These are phyloP conservation scores for Incumbomyces delicatus DNA, from an alignment of 2,329 filamentous ascomycete genomes.

Conservation along the genomic window DNA sequence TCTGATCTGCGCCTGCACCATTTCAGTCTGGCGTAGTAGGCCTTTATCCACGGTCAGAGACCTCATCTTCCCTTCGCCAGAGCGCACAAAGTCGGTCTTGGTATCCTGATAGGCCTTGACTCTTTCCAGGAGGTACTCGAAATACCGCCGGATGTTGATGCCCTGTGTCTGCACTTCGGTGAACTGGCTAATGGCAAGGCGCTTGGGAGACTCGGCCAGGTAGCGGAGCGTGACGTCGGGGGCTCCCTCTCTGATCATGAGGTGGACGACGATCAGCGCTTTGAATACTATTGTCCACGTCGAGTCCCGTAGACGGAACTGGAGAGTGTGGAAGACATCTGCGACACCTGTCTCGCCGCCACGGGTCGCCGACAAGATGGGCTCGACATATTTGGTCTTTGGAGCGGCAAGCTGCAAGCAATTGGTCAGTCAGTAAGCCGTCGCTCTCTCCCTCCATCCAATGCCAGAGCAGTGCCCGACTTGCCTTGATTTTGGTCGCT, in stretches of 20 bases:
- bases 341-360: constrained; percentile 88
- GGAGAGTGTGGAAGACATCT: constrained; percentile 87
- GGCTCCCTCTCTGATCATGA: constrained; percentile 95
- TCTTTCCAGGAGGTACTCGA: constrained; percentile 74
- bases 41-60: constrained; percentile 84
- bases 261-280: constrained; percentile 83
- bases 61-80: constrained; percentile 73
- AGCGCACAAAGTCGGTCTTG: constrained; percentile 80
- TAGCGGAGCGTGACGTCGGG: constrained; percentile 79
- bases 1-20: constrained; percentile 76
- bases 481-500: constrained; percentile 92
- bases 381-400: constrained; percentile 98
- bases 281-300: constrained; percentile 99
- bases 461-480: constrained; percentile 18
- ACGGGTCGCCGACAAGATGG: constrained; percentile 91
- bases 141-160: constrained; percentile 85
- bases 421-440: neutral
- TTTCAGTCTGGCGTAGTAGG: constrained; percentile 79
- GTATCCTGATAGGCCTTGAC: constrained; percentile 74
- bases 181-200: constrained; percentile 80
- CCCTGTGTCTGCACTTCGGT: constrained; percentile 94
- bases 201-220: constrained; percentile 69
- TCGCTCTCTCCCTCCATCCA: no score
- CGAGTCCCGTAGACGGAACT: constrained; percentile 80
- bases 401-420: constrained; percentile 69